Conservation (phyloP, 1,139 yeast genomes). For the Yamadazyma friedrichii region DNA sequence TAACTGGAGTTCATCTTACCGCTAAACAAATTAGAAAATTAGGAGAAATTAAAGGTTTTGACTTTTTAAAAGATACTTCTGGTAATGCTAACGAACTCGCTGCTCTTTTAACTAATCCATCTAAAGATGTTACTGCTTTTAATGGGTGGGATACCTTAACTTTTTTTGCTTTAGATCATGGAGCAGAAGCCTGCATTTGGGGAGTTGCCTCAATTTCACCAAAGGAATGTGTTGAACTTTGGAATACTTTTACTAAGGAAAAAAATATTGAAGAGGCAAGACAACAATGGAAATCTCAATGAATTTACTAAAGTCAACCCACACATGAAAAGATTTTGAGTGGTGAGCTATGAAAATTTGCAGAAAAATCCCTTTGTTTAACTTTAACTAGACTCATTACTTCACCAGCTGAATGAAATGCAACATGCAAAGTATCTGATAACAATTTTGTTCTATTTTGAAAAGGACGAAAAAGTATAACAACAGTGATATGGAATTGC, state of each 20-base stretch:
- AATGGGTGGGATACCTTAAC: constrained; percentile 18
- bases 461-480: constrained; percentile 13
- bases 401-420: constrained; percentile 16
- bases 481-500: constrained; percentile 13
- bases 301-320: constrained; percentile 14
- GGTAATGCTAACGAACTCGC: constrained; percentile 17
- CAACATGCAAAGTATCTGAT: constrained; percentile 12
- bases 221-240: constrained; percentile 16
- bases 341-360: constrained; percentile 13
- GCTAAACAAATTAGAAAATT: constrained; percentile 15
- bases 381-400: constrained; percentile 13
- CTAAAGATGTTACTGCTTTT: constrained; percentile 11
- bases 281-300: constrained; percentile 16
- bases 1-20: constrained; percentile 16
- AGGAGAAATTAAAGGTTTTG: constrained; percentile 15
- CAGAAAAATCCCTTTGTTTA: constrained; percentile 14
- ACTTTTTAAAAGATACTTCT: constrained; percentile 17
- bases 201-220: constrained; percentile 17
- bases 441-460: constrained; percentile 13
- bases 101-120: constrained; percentile 17
- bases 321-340: constrained; percentile 15
- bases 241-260: constrained; percentile 12
- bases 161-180: constrained; percentile 16
- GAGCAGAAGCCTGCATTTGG: constrained; percentile 16
- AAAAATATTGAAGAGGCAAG: constrained; percentile 14